Evolutionary conservation across 2,329 filamentous ascomycete genomes (phyloP).

Genomic region (Hypoxylon sp.): DNA sequence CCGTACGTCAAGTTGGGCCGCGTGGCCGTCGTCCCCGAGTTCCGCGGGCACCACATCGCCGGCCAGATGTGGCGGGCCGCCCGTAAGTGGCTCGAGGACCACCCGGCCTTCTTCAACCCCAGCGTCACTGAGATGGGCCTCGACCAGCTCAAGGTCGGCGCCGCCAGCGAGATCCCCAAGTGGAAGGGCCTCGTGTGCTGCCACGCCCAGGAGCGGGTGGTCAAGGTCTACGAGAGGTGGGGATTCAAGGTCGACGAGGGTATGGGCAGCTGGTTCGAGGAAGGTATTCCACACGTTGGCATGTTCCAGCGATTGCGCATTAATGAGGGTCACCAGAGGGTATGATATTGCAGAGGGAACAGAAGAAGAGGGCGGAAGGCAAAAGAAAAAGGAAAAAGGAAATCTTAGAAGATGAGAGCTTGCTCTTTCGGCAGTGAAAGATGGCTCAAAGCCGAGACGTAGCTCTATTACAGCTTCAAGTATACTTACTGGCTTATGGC

Average conservation of each 20-base stretch:
- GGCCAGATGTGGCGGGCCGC: constrained; percentile 71
- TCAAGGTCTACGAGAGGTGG: constrained; percentile 71
- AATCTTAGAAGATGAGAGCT: background rate
- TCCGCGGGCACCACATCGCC: constrained; percentile 71
- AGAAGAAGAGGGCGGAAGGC: background rate
- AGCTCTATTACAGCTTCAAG: background rate
- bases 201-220: constrained; percentile 77
- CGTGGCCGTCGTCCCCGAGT: constrained; percentile 72
- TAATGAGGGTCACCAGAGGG: constrained; percentile 22
- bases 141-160: constrained; percentile 53
- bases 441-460: background rate
- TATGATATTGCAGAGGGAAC: constrained; percentile 16
- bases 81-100: constrained; percentile 69
- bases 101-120: constrained; percentile 65
- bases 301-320: constrained; percentile 71
- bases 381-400: too few relatives aligned
- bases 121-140: constrained; percentile 55
- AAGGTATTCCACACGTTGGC: constrained; percentile 83
- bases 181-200: constrained; percentile 81
- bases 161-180: constrained; percentile 54
- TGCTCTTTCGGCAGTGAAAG: constrained; percentile 3
- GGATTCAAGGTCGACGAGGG: constrained; percentile 78
- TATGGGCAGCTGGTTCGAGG: constrained; percentile 82
- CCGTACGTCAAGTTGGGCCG: constrained; percentile 85
- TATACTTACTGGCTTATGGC: background rate